Evolutionary conservation across 768 basidiomycete species (phyloP), one percentile per base, ranked within the genome.

Genomic region (Epithele typhae): DNA sequence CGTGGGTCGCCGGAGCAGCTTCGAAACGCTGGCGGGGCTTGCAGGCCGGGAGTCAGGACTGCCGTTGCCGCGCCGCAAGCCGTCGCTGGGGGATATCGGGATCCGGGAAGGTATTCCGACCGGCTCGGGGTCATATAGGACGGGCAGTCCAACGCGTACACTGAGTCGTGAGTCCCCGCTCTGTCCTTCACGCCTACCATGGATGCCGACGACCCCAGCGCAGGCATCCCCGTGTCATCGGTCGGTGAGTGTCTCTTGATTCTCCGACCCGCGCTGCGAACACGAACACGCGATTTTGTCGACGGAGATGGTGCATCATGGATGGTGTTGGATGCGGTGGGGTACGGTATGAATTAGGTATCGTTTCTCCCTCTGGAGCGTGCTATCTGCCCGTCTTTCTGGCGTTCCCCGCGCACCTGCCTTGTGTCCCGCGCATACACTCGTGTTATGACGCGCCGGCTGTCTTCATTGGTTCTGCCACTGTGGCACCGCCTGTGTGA

Each of bases 21-120:
- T 78, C 59, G 87, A 91, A 38, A 66, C 86, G 17, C 66, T 91
- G 9, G 79, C 79, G 25, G 74, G 74, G 23, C 71, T 89, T 35
- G 86, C 87, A 4, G 86, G 86, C 3, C 85, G 84, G 9, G 87
- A 89, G 5, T 89, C 87, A 0, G 83, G 55, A 55, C 63, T 91
- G 37, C 87, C 87, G 1, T 66, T 91, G 4, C 87, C 87, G 19
- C 69, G 72, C 52, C 79, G 58, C 21, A 64, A 65, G 4, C 68
- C 57, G 42, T 55, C 46, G 41, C 57, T 66, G 15, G 57, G 62
- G 59, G 68, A 76, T 40, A 79, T 75, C 39, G 76, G 78, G 17
- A 89, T 91, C 32, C 74, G 71, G 37, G 89, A 91, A 61, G 88
- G 87, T 36, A 74, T 90, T 0, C 88, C 89, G 12, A 71, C 59